Base-by-base conservation (phyloP, 768 basidiomycete genomes). In the Obba rivulosa region DNA sequence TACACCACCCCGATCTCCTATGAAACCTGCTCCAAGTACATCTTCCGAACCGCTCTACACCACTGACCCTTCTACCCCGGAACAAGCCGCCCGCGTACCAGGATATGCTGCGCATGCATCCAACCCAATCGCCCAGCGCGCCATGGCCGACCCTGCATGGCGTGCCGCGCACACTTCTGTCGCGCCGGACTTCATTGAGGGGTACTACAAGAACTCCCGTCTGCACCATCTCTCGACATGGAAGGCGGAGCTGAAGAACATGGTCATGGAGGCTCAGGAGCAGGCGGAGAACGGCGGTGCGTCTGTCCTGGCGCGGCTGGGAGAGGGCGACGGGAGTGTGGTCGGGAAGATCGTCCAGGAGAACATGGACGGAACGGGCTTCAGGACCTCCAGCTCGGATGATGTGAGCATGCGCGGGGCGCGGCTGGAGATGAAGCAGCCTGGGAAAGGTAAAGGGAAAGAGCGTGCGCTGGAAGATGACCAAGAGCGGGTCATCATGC, bases 221-320 rank as follows among this genome's bases (percentile, higher is more conserved):
- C 71, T 99, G n/a, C 96, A 99, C 57, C 87, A 94, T 59, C 67
- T 99, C 10, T 83, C 88, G 4, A 85, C 81, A 2, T 95, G 91
- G 90, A 99, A 98, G 65, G 78, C 88, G 0, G 94, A 98, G 59
- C 74, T 97, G 34, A 84, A 83, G 58, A 70, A 73, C 14, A 76
- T 96, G 8, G 88, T 96, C 1, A 74, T 79, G 16, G 79, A 87
- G 59, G 90, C 93, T 0, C 88, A 90, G 58, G 81, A 83, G 53
- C 77, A 77, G 8, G 80, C 79, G 0, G 87, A 90, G 60, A 63
- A 57, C 13, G 67, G 63, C 0, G 55, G 54, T 3, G 35, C 53
- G 7, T 49, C 44, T 7, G 39, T 37, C 16, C 50, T 52, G 46
- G 43, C 34, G 13, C 35, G 38, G 41, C 43, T 43, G 3, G 23